These are phyloP conservation scores for Microdochium trichocladiopsis DNA, from an alignment of 2,329 filamentous ascomycete genomes.

Conservation along the genomic window DNA sequence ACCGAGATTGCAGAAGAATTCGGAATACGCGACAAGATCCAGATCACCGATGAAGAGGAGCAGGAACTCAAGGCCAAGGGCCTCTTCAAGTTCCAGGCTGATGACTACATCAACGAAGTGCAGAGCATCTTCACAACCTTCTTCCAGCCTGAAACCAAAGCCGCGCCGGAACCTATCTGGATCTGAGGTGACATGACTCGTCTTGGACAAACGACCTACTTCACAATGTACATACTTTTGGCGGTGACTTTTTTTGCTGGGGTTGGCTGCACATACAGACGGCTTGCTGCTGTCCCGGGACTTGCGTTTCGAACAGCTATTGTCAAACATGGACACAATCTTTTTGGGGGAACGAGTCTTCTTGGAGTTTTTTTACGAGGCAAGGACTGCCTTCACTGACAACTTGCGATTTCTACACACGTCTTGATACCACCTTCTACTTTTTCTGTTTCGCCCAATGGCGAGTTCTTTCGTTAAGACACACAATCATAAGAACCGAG, in stretches of 20 bases:
- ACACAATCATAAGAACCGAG: background rate
- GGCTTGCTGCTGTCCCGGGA: background rate
- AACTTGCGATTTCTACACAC: background rate
- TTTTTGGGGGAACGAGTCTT: background rate
- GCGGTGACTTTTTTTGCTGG: background rate
- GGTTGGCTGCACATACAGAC: background rate
- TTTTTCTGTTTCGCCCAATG: background rate
- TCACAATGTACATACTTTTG: background rate
- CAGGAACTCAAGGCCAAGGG: constrained; percentile 62
- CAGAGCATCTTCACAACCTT: constrained; percentile 58
- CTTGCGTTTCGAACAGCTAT: background rate
- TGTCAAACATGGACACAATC: too few species aligned
- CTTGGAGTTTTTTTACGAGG: background rate
- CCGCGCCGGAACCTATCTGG: constrained; percentile 30
- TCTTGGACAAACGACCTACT: background rate
- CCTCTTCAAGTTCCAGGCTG: constrained; percentile 65
- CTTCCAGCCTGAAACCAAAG: constrained; percentile 33
- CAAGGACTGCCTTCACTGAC: background rate
- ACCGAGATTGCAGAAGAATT: constrained; percentile 92
- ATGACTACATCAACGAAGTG: constrained; percentile 81
- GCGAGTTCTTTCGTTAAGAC: constrained; percentile 1
- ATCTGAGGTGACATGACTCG: constrained; percentile 27
- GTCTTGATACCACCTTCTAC: background rate
- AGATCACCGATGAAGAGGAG: constrained; percentile 67
- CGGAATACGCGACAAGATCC: constrained; percentile 50